Evolutionary conservation across 805 yeast genomes (phyloP), one percentile per base, ranked within the genome.

Genomic region (Pichia paraexigua): DNA sequence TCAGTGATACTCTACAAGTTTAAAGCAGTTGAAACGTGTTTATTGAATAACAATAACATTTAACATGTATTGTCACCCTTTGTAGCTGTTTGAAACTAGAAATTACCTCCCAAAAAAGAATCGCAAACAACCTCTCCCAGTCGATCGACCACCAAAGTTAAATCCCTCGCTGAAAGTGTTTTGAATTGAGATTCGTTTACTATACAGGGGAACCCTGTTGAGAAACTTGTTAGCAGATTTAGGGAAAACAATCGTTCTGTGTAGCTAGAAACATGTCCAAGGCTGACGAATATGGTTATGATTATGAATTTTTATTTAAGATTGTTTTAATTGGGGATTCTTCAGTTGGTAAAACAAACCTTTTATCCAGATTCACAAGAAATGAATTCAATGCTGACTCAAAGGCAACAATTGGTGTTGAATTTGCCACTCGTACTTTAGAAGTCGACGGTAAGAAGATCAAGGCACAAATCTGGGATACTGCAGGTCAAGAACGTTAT

Each of bases 401-500:
- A 18, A 83, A 94, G 69, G 86, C 95, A 49, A 92, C 99, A 27
- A 92, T 92, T 65, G 99, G 99, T 46, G 99, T 94, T 48, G 99
- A 94, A 70, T 92, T 92, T 73, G 98, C 98, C 43, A 94, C 98
- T 22, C 79, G 97, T 68, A 91, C 97, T 3, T 82, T 94, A 51
- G 92, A 86, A 62, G 83, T 87, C 56, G 92, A 86, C 58, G 90
- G 89, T 43, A 86, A 85, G 63, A 73, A 88, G 65, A 85, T 87
- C 60, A 88, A 87, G 68, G 92, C 95, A 5, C 95, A 89, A 70
- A 85, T 90, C 60, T 92, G 99, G 99, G 99, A 92, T 70, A 92
- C 99, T 39, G 99, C 99, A 2, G 99, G 99, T 55, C 99, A 92
- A 74, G 99, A 92, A 71, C 82, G 99, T 69, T 92, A 94, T 75